Percentiles rank a stretch among this genome's conserved stretches.
These are phyloP conservation scores for Neonectria coccinea DNA, from an alignment of 2,329 filamentous ascomycete species.

Conservation along the genomic window DNA sequence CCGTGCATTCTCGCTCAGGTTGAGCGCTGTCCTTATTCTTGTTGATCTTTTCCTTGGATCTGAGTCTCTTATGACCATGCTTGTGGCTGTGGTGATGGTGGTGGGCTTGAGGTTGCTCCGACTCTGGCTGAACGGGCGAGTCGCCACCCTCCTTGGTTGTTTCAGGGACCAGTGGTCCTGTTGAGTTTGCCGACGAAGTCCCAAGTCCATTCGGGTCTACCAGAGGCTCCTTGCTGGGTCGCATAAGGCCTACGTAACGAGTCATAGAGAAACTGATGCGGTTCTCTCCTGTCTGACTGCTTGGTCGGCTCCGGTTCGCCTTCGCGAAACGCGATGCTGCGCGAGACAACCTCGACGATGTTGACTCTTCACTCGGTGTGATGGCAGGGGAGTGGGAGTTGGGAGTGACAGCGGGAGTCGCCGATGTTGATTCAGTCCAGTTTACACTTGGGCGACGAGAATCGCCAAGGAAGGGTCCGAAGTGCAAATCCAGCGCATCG, in stretches of 20 bases:
- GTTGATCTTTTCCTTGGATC: slow-evolving; percentile 55
- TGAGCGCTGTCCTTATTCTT: slow-evolving; percentile 53
- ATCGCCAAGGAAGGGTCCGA: slow-evolving; percentile 48
- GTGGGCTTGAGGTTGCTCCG: slow-evolving; percentile 32
- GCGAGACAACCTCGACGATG: slow-evolving; percentile 66
- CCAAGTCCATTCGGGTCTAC: slow-evolving; percentile 43
- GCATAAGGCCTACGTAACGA: slow-evolving; percentile 64
- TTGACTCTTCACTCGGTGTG: slow-evolving; percentile 65
- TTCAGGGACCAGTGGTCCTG: slow-evolving; percentile 43
- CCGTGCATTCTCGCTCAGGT: slow-evolving; percentile 60
- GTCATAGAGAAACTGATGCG: slow-evolving; percentile 69
- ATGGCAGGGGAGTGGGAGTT: slow-evolving; percentile 52
- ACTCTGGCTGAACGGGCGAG: slow-evolving; percentile 38
- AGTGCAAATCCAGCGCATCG: slow-evolving; percentile 55
- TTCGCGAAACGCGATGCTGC: slow-evolving; percentile 67
- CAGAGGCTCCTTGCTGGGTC: slow-evolving; percentile 61
- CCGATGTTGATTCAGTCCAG: slow-evolving; percentile 58
- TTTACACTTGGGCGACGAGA: slow-evolving; percentile 65
- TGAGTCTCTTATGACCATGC: slow-evolving; percentile 51
- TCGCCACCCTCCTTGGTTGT: slow-evolving; percentile 40
- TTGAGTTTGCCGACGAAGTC: slow-evolving; percentile 44
- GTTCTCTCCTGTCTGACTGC: slow-evolving; percentile 69
- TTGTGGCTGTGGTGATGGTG: slow-evolving; percentile 46
- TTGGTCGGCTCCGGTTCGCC: slow-evolving; percentile 64
- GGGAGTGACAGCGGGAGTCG: slow-evolving; percentile 54